Conservation (phyloP, 2,329 filamentous ascomycete species). For the Rugonectria rugulosa region DNA sequence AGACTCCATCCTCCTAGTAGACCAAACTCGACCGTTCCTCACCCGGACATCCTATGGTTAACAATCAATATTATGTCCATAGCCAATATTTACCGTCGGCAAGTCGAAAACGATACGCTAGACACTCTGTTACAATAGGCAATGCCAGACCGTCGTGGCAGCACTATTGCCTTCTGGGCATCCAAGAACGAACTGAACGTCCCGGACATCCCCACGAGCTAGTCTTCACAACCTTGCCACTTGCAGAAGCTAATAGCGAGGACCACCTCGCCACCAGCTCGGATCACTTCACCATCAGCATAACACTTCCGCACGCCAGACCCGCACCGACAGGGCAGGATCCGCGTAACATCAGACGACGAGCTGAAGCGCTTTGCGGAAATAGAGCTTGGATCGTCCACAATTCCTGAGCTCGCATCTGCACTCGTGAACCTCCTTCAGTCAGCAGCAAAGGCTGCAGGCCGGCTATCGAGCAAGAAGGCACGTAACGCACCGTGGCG, state of each 20-base stretch:
- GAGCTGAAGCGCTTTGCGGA: conserved; percentile 18
- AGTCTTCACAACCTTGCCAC: background rate
- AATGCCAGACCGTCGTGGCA: background rate
- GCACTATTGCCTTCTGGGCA: background rate
- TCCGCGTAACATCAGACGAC: conserved; percentile 19
- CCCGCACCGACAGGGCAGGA: conserved; percentile 4
- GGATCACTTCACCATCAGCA: conserved; percentile 24
- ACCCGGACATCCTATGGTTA: conserved; percentile 26
- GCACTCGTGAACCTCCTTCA: background rate
- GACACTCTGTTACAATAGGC: background rate
- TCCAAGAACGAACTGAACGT: background rate
- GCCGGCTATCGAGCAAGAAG: background rate
- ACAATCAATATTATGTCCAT: conserved; percentile 22
- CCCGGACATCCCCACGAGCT: background rate
- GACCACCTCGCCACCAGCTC: conserved; percentile 24
- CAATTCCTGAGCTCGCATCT: background rate
- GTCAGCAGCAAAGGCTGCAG: background rate
- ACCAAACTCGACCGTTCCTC: conserved; percentile 18
- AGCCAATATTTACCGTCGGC: background rate
- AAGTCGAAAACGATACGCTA: background rate
- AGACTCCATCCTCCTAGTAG: conserved; percentile 14
- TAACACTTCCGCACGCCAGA: conserved; percentile 8
- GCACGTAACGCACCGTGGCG: background rate
- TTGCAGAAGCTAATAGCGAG: conserved; percentile 10
- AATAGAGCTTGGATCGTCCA: background rate